phyloP scores from a whole-genome alignment of 208 protist genomes.

The Acanthamoeba divionensis region DNA sequence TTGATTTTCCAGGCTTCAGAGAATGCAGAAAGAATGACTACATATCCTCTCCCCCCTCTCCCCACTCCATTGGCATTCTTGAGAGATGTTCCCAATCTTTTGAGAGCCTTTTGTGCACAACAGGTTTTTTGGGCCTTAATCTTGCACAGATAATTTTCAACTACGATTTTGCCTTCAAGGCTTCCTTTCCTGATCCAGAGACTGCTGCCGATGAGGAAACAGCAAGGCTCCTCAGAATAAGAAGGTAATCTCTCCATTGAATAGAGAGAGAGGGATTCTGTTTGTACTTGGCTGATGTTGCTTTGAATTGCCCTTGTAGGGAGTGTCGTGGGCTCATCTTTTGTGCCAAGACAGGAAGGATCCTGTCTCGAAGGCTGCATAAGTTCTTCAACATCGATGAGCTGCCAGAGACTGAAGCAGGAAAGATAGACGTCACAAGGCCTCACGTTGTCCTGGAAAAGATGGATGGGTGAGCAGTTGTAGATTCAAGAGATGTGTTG shows the following conservation, averaged over 20 bases:
- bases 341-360: neutral
- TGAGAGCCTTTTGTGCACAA: too few species aligned
- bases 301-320: neutral
- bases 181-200: constrained; percentile 6
- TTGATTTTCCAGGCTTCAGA: neutral
- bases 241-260: neutral
- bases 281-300: too few species aligned
- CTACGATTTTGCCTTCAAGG: constrained; percentile 40
- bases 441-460: constrained; percentile 39
- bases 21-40: constrained; percentile 24
- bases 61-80: too few species aligned
- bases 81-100: too few species aligned
- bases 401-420: constrained; percentile 8
- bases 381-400: constrained; percentile 50
- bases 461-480: neutral
- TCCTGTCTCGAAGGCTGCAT: neutral
- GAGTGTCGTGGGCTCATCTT: constrained; percentile 41
- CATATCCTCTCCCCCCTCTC: too few species aligned
- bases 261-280: too few species aligned
- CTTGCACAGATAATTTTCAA: constrained; percentile 24
- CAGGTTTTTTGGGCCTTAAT: too few species aligned
- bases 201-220: neutral
- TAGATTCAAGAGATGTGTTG: neutral
- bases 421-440: neutral
- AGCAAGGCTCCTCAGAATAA: neutral